These are phyloP conservation scores for Coleophoma crateriformis DNA, from an alignment of 2,329 filamentous ascomycete genomes.

Conservation along the genomic window DNA sequence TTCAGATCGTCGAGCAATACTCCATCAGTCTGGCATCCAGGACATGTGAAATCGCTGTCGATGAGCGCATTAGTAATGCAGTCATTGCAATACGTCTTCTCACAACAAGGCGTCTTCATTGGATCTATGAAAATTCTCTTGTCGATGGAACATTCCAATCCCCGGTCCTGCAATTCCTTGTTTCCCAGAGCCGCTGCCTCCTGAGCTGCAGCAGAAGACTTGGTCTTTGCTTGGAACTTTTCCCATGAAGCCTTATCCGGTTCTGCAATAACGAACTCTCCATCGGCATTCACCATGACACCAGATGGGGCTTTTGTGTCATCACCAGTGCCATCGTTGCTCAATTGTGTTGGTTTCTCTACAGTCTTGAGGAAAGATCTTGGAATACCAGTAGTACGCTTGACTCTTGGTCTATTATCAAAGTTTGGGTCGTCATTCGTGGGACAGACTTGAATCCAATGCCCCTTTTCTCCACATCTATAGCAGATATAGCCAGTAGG, in stretches of 20 bases:
- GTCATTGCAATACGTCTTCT: constrained; percentile 97
- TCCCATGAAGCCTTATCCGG: constrained; percentile 96
- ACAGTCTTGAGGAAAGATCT: constrained; percentile 93
- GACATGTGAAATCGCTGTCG: constrained; percentile 96
- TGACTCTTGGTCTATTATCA: constrained; percentile 87
- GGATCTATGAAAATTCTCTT: constrained; percentile 97
- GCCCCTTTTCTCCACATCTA: constrained; percentile 93
- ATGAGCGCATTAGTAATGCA: constrained; percentile 99
- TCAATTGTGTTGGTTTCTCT: constrained; percentile 77
- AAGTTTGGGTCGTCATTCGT: constrained; percentile 98
- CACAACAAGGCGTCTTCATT: constrained; percentile 98
- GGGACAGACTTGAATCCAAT: constrained; percentile 97
- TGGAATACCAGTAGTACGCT: constrained; percentile 94
- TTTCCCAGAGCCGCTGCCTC: constrained; percentile 72
- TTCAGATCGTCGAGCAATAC: constrained; percentile 90
- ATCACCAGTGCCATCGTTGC: constrained; percentile 70
- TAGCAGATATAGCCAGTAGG: constrained; percentile 95
- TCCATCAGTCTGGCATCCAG: constrained; percentile 83
- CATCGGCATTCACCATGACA: constrained; percentile 96
- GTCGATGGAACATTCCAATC: constrained; percentile 91
- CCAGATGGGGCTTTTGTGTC: constrained; percentile 77
- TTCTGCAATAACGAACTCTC: constrained; percentile 94
- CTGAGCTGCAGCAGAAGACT: constrained; percentile 76
- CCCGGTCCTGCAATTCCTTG: constrained; percentile 82
- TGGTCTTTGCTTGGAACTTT: constrained; percentile 90